Base-by-base conservation (phyloP, 306 rosid genomes). In the Neltuma alba region DNA sequence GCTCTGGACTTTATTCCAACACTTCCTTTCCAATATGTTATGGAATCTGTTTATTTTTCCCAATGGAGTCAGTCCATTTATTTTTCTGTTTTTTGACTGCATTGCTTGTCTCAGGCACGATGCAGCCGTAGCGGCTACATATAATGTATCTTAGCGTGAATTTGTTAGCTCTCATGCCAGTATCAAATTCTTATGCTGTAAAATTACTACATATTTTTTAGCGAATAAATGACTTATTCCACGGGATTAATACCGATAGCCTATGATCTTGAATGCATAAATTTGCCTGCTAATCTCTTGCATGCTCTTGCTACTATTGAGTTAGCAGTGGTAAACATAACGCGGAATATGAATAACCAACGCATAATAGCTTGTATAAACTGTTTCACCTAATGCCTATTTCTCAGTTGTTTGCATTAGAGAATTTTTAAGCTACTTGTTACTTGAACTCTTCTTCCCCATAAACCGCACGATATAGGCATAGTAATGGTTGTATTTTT, bases 241-340 rank as follows among this genome's bases (percentile, higher is more conserved):
- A 13, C 30, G 66, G 7, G 44, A 25, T 23, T 40, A n/a, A 11
- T n/a, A 21, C 8, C 10, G 27, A 7, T 34, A 41, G 41, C 8
- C 9, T 16, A 44, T 80, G 12, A 8, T 28, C 20, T 16, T 66
- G 44, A 38, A 33, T 62, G 12, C 14, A 16, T 61, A 70, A 50
- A 60, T 45, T 81, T 80, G 33, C 50, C 25, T 77, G 20, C 44
- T 11, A 27, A 58, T 42, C 23, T 77, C 5, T 30, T 31, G 63
- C 7, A 2, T 38, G 14, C 23, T 40, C 44, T 0, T 69, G 31
- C 58, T 55, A 14, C 38, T 31, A 15, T 28, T 14, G 34, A 15
- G 12, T 62, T 14, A 30, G 68, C 10, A 14, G 68, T 6, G 23
- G 14, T 30, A 18, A 13, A 1, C 30, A 28, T 60, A 6, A 12